phyloP scores from a whole-genome alignment of 1,139 yeast genomes.

The Protomyces arabidopsidicola region DNA sequence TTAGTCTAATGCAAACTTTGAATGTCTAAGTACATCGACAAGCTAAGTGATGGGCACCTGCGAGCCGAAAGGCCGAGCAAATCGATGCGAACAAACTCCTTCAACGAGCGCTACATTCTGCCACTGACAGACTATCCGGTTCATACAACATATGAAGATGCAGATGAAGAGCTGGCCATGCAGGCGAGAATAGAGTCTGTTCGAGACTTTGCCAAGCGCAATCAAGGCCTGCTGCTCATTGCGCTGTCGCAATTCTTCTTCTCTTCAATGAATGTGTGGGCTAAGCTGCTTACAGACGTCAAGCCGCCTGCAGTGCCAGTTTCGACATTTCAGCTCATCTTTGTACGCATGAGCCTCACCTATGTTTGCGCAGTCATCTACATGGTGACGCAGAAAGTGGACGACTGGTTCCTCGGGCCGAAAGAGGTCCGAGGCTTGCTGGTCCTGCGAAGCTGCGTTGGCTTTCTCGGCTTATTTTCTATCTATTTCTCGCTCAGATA shows the following conservation, averaged over 20 bases:
- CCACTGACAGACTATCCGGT: constrained; percentile 18
- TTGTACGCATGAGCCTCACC: constrained; percentile 61
- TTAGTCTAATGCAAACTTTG: too few relatives aligned
- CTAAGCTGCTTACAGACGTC: constrained; percentile 62
- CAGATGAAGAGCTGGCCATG: constrained; percentile 1
- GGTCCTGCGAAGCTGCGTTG: constrained; percentile 62
- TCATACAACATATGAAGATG: constrained; percentile 20
- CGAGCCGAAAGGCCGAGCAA: neutral
- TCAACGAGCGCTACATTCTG: constrained; percentile 18
- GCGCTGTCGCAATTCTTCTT: constrained; percentile 55
- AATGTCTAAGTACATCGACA: neutral
- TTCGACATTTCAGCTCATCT: constrained; percentile 71
- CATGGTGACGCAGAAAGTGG: constrained; percentile 35
- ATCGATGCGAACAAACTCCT: neutral
- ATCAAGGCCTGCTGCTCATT: constrained; percentile 31
- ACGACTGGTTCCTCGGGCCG: constrained; percentile 71
- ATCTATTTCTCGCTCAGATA: constrained; percentile 69
- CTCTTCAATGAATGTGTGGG: constrained; percentile 68
- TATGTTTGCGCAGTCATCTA: constrained; percentile 21
- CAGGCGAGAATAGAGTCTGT: constrained; percentile 2
- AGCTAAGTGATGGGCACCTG: neutral
- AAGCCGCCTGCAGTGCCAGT: constrained; percentile 47
- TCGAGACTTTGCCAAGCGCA: constrained; percentile 14
- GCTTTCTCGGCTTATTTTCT: constrained; percentile 75
- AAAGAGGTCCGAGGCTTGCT: constrained; percentile 52